Conservation (phyloP, 306 rosid genomes). For the Hylodesmum podocarpum region DNA sequence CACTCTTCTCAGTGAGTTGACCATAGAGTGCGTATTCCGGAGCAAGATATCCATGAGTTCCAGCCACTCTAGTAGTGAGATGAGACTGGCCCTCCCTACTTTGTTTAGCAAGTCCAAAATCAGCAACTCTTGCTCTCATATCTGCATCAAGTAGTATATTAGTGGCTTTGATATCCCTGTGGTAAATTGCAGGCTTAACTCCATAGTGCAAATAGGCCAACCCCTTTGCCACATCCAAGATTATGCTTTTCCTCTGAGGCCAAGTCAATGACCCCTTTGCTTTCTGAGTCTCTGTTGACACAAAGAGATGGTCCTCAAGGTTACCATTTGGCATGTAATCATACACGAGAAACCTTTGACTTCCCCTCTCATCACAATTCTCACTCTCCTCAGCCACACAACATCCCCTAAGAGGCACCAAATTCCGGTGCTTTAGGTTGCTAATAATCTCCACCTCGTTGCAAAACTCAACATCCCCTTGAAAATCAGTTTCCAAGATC, state of each 20-base stretch:
- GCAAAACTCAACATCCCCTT: constrained; percentile 83
- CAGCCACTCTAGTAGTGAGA: constrained; percentile 97
- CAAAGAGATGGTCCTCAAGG: constrained; percentile 71
- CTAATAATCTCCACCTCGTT: constrained; percentile 97
- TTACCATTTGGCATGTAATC: constrained; percentile 97
- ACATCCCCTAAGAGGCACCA: constrained; percentile 91
- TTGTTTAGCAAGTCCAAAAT: constrained; percentile 94
- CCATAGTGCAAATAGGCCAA: constrained; percentile 92
- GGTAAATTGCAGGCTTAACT: constrained; percentile 88
- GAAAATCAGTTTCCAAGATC: constrained; percentile 79
- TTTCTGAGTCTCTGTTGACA: constrained; percentile 30
- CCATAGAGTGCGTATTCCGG: constrained; percentile 97
- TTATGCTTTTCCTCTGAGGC: constrained; percentile 86
- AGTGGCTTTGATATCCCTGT: constrained; percentile 93
- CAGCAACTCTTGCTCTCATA: constrained; percentile 92
- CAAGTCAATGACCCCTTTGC: constrained; percentile 62
- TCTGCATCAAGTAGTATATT: constrained; percentile 85
- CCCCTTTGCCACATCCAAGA: constrained; percentile 92
- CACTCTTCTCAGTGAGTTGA: constrained; percentile 96
- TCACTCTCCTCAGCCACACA: constrained; percentile 70
- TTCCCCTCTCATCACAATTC: constrained; percentile 44
- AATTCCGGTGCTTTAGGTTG: constrained; percentile 85
- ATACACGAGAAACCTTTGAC: constrained; percentile 78
- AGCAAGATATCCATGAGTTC: constrained; percentile 95
- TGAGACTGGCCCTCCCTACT: constrained; percentile 95